These are phyloP conservation scores for Ajuga chamaepitys DNA, from an alignment of 257 asterid species.

Conservation along the genomic window DNA sequence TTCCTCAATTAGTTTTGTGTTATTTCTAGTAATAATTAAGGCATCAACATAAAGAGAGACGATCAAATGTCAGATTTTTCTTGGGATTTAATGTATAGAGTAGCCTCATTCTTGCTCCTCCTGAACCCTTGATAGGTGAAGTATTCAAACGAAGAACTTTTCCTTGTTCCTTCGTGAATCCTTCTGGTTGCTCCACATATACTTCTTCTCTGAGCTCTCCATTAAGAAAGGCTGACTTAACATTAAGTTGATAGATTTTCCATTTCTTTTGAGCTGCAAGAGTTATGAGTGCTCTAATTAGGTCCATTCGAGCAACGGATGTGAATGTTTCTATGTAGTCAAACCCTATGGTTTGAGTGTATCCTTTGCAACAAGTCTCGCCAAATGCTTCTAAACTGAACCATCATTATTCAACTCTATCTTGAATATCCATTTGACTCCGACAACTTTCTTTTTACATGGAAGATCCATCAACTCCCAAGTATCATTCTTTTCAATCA, in stretches of 20 bases:
- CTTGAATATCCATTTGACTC: conserved; percentile 1
- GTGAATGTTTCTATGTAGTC: not conserved
- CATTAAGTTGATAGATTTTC: not conserved
- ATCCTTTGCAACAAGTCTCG: not conserved
- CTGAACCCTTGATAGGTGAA: too few relatives aligned
- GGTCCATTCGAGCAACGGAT: not conserved
- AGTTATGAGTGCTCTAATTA: too few relatives aligned
- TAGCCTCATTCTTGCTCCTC: too few relatives aligned
- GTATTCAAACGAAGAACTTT: too few relatives aligned
- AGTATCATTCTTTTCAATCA: not conserved
- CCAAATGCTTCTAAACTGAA: not conserved
- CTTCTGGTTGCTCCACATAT: too few relatives aligned
- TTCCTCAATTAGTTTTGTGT: not conserved
- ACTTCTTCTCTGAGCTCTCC: too few relatives aligned
- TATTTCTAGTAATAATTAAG: not conserved
- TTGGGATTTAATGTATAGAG: too few relatives aligned
- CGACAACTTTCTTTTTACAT: not conserved
- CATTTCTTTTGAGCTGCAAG: not conserved
- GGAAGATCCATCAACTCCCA: not conserved
- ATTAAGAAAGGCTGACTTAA: not conserved
- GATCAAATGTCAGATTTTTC: too few relatives aligned
- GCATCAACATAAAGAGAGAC: too few relatives aligned
- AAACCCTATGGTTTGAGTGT: not conserved
- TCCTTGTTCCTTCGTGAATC: too few relatives aligned
- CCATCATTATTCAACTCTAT: not conserved